phyloP scores from a whole-genome alignment of 192 early-diverging fungal genomes.

The Entomortierella lignicola region DNA sequence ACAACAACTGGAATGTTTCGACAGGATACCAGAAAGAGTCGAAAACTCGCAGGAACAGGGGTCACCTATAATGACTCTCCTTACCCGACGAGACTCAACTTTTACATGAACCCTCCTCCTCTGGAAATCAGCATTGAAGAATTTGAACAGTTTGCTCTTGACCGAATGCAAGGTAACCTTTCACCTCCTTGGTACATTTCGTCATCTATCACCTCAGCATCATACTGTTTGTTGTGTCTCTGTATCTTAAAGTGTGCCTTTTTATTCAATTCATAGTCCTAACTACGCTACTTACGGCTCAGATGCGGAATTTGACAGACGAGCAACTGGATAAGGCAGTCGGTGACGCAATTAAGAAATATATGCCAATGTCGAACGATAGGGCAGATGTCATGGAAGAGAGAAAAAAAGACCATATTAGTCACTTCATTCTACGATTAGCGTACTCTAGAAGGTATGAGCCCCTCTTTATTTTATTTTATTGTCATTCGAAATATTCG shows the following conservation, averaged over 20 bases:
- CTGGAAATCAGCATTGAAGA: slow-evolving; percentile 76
- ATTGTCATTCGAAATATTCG: neutral
- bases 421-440: slow-evolving; percentile 84
- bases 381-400: slow-evolving; percentile 62
- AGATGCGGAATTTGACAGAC: slow-evolving; percentile 73
- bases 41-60: slow-evolving; percentile 11
- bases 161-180: slow-evolving; percentile 72
- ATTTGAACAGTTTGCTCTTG: slow-evolving; percentile 80
- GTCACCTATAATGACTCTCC: slow-evolving; percentile 26
- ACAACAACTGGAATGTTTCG: slow-evolving; percentile 21
- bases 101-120: slow-evolving; percentile 73
- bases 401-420: slow-evolving; percentile 83
- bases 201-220: neutral
- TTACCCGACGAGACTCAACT: slow-evolving; percentile 68
- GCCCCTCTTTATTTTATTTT: neutral
- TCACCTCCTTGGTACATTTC: neutral
- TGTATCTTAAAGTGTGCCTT: slow-evolving; percentile 1
- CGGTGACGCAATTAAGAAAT: slow-evolving; percentile 60
- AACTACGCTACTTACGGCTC: slow-evolving; percentile 83
- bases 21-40: slow-evolving; percentile 27
- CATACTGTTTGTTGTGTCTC: neutral
- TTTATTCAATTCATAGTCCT: slow-evolving; percentile 67
- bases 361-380: slow-evolving; percentile 72
- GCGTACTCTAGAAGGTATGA: slow-evolving; percentile 73
- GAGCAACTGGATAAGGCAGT: slow-evolving; percentile 68